Evolutionary conservation across 2,329 filamentous ascomycete genomes (phyloP), one percentile per base, ranked within the genome.

Genomic region (Ophiocordyceps polyrhachis-furcata): DNA sequence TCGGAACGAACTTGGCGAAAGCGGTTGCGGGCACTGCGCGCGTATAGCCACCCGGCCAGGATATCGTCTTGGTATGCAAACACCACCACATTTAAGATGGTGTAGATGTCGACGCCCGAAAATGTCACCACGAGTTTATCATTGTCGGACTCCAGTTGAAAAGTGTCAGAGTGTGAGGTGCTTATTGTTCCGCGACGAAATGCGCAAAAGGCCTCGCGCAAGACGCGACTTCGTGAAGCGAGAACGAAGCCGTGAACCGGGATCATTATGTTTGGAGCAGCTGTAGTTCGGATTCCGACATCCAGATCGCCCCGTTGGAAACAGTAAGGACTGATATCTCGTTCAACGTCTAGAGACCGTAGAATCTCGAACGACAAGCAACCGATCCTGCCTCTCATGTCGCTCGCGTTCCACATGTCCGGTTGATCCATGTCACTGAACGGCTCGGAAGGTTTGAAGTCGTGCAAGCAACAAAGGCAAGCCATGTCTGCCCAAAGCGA

Each of bases 11-110:
- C 71, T 54, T 88, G 79, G 21, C 87, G 81, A 58, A 86, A 93
- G 38, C 83, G 73, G 52, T 74, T 72, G 0, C 79, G 74, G 19
- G 76, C 73, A 49, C 79, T 73, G 7, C 73, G 75, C 5, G 80
- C 80, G 49, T 82, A 79, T 51, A 88, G 83, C 91, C 91, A 96
- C 17, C 88, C 82, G 47, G 91, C 85, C 29, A 94, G 70, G 15
- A 88, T 65, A 4, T 68, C 69, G 56, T 96, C 91, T 6, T 79
- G 80, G 58, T 96, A 96, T 8, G 81, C 57, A 54, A 85, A 95
- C 11, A 89, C 66, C 1, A 82, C 74, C 11, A 96, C 53, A 52
- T 94, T 89, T 46, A 94, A 65, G 7, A 95, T 56, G 1, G 85
- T 81, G 31, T 93, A 67, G 35, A 91, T 70, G 56, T 95, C 87